Evolutionary conservation across 202 grass and related monocot species (phyloP).

Genomic region (Tripidium arundinaceum): DNA sequence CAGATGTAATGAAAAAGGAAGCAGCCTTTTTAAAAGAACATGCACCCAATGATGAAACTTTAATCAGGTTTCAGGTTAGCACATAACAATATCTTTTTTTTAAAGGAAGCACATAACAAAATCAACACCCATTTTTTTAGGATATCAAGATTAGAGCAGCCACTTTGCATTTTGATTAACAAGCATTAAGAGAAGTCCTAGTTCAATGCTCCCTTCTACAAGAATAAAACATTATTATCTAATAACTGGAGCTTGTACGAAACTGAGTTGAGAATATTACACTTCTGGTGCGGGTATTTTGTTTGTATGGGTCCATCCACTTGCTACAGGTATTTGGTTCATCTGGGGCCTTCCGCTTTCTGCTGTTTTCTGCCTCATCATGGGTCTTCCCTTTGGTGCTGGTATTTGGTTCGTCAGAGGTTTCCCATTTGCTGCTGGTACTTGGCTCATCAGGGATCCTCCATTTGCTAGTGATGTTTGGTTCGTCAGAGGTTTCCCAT

Average conservation of each 20-base stretch:
- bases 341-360: not conserved
- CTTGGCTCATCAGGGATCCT: constrained; percentile 16
- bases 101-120: not conserved
- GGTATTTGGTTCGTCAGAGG: constrained; percentile 15
- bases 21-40: not conserved
- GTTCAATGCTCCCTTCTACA: not conserved
- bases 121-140: not conserved
- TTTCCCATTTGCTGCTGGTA: constrained; percentile 18
- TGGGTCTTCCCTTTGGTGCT: constrained; percentile 6
- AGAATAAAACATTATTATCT: constrained; percentile 6
- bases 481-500: not conserved
- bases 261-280: constrained; percentile 48
- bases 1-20: not conserved
- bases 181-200: not conserved
- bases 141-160: constrained; percentile 9
- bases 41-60: not conserved
- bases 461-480: constrained; percentile 5
- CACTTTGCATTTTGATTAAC: not conserved
- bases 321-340: not conserved
- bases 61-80: not conserved
- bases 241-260: constrained; percentile 9
- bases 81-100: no score
- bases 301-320: not conserved
- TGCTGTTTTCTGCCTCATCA: not conserved
- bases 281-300: constrained; percentile 34